Evolutionary conservation across 805 yeast genomes (phyloP), one percentile per base, ranked within the genome.

Genomic region (Scheffersomyces amazonensis): DNA sequence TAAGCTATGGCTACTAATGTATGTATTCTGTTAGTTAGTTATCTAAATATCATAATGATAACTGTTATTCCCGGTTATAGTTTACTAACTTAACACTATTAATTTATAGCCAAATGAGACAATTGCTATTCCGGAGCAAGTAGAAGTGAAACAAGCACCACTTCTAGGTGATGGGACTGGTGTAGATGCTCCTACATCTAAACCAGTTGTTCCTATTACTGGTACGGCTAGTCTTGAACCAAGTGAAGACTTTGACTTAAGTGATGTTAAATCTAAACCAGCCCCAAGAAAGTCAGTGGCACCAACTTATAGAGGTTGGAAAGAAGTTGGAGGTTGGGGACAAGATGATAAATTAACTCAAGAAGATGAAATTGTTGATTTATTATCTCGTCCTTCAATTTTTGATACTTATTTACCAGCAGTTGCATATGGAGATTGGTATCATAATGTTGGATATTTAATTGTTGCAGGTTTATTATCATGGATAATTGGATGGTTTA

Each of bases 371-470:
- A 66, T 81, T 39, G 72, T 76, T 45, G 96, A 89, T 58, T 66
- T 89, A 49, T 62, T 80, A 41, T 73, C 82, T 17, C 75, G 77
- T 17, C 80, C 88, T 16, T 87, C 97, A 0, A 53, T 85, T 24
- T 66, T 90, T 41, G 96, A 89, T 53, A 73, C 77, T 41, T 76
- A 82, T 52, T 64, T 93, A 37, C 95, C 95, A 6, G 83, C 87
- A 20, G 70, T 64, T 25, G 75, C 79, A 12, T 87, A 85, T 52
- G 99, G 99, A 37, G 98, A 93, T 56, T 93, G 99, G 99, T 93
- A 83, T 56, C 98, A 93, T 60, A 82, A 83, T 36, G 81, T 83
- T n/a, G 96, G 78, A 0, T 72, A 81, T 25, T 66, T 88, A 41
- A 69, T 84, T 21, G 58, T 75, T 16, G 88, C 84, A 5, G 89